Percentiles rank a stretch among this genome's conserved stretches.
These are phyloP conservation scores for Davidsoniella eucalypti DNA, from an alignment of 2,329 filamentous ascomycete genomes.

Conservation along the genomic window DNA sequence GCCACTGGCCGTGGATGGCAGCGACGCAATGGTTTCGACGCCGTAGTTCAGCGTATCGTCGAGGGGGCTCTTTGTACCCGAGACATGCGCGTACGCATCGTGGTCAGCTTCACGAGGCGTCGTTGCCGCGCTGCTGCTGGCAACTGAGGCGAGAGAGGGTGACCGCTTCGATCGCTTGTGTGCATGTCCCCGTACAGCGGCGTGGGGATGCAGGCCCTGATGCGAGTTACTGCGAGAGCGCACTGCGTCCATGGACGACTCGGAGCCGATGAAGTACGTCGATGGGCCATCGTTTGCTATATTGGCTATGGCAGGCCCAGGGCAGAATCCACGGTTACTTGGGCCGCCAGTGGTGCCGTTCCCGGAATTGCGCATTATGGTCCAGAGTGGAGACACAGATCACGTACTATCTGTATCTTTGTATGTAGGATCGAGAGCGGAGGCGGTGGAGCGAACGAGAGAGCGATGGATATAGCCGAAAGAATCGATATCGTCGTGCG, in stretches of 20 bases:
- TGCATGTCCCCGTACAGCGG: background rate
- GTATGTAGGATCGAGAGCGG: too few species aligned
- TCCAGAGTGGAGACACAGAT: too few species aligned
- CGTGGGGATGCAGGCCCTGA: background rate
- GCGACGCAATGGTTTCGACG: slow-evolving; percentile 4
- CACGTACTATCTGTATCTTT: too few species aligned
- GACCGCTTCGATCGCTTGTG: background rate
- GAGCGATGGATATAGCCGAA: too few species aligned
- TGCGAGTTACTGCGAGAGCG: background rate
- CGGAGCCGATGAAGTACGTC: slow-evolving; percentile 25
- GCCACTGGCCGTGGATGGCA: background rate
- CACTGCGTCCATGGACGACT: slow-evolving; percentile 6
- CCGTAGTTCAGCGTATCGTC: slow-evolving; percentile 4
- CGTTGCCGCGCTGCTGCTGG: background rate
- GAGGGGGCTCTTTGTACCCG: too few species aligned
- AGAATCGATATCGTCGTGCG: too few species aligned
- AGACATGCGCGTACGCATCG: background rate
- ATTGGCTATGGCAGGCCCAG: too few species aligned
- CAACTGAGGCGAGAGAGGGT: background rate
- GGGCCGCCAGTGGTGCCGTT: too few species aligned
- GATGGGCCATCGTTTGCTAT: slow-evolving; percentile 24
- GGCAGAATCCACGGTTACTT: too few species aligned
- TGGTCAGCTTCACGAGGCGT: background rate
- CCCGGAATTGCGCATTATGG: too few species aligned
- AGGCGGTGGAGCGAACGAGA: too few species aligned